Base-by-base conservation (phyloP, 805 yeast genomes). In the Ogataea trehaloabstinens region DNA sequence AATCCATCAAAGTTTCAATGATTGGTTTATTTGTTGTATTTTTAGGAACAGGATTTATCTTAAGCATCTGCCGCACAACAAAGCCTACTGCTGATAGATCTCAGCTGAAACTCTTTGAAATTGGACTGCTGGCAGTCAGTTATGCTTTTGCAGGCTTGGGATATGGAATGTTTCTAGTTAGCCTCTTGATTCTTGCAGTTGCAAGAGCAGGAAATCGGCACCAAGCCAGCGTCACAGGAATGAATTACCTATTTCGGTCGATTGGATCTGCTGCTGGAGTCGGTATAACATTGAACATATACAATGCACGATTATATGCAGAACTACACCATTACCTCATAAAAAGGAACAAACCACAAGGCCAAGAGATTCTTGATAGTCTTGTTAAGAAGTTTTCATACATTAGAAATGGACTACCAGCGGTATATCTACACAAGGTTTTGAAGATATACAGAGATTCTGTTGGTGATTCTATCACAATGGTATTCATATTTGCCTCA, bases 191-290 rank as follows among this genome's bases (percentile, higher is more conserved):
- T 25, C 56, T 71, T 35, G 71, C 68, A 25, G 73, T 73, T 12
- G 72, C 67, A 34, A 60, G 64, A 15, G 69, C 70, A 21, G 73
- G 73, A 5, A 55, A 60, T 37, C 63, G 68, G 19, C 63, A 67
- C 40, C 78, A 72, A 51, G 76, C 75, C 11, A 59, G 71, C 2
- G 68, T 71, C 35, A 71, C 74, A 1, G 76, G 77, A 30, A 63
- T 72, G 58, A 71, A 68, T 49, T 72, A 73, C 43, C 51, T 73
- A 36, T 72, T 74, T 61, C 61, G 77, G 45, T 71, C 78, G 3
- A 56, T 70, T 35, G 78, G 77, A 15, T 66, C 67, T 33, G 73
- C 70, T 10, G 44, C 67, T 6, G 77, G 77, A 34, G 71, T 70
- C 2, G 73, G 76, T 4, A 51, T 70, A 4, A 55, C 70, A 2